Percentiles rank a stretch among this genome's conserved stretches.
Conservation (phyloP, 495 filamentous ascomycete species). For the Aeminium ludgeri region DNA sequence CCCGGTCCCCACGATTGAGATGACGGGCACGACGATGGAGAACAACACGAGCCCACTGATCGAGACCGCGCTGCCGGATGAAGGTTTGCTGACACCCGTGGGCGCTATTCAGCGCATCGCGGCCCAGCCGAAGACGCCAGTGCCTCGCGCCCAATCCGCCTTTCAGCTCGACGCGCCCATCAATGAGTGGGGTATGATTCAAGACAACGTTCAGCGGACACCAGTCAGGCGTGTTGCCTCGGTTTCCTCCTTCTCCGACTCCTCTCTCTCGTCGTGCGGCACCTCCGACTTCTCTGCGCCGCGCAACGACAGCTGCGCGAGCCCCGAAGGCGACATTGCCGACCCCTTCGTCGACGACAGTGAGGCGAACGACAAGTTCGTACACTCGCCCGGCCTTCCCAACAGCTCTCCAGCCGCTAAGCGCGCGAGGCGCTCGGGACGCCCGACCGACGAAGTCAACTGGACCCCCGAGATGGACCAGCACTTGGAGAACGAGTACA, state of each 20-base stretch:
- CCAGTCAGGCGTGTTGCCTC: constrained; percentile 36
- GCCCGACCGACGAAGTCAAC: constrained; percentile 21
- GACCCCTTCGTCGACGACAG: constrained; percentile 38
- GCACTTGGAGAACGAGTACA: constrained; percentile 84
- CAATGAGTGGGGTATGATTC: constrained; percentile 14
- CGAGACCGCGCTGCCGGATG: constrained; percentile 9
- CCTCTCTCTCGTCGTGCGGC: constrained; percentile 49
- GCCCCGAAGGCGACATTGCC: constrained; percentile 43
- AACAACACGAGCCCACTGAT: constrained; percentile 15
- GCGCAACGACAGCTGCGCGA: constrained; percentile 50
- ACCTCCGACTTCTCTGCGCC: constrained; percentile 49
- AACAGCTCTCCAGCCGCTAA: constrained; percentile 12
- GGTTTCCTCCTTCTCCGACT: constrained; percentile 46
- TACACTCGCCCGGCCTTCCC: constrained; percentile 15
- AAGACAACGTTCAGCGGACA: constrained; percentile 7
- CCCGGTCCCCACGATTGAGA: constrained; percentile 45
- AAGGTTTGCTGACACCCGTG: constrained; percentile 33
- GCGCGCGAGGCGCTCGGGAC: constrained; percentile 17
- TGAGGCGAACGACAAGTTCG: constrained; percentile 21
- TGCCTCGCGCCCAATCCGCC: constrained; percentile 35
- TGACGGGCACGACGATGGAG: constrained; percentile 25
- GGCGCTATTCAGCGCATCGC: constrained; percentile 30
- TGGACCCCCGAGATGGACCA: constrained; percentile 88
- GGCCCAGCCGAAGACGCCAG: constrained; percentile 45
- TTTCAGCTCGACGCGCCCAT: constrained; percentile 18